Base-by-base conservation (phyloP, 1,284 basidiomycete genomes). In the Sporisorium sorghi region DNA sequence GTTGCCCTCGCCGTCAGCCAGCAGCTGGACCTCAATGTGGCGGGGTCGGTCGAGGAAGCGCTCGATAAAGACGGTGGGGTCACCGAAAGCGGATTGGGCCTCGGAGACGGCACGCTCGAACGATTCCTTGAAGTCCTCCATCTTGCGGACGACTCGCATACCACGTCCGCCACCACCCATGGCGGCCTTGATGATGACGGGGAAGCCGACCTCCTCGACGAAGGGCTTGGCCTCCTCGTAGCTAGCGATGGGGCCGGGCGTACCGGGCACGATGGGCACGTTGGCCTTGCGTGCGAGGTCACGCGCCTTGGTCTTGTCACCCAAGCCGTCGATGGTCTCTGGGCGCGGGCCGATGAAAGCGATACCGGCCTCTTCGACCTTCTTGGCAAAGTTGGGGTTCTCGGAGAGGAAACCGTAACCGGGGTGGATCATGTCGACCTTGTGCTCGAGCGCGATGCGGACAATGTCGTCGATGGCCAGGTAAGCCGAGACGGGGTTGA, bases 11-110 rank as follows among this genome's bases (percentile, higher is more conserved):
- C 99, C 97, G 87, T 99, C 97, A 51, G 97, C 97, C 47, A 99
- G 90, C 43, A 99, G 90, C 86, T 99, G 97, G n/a, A 99, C 97
- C 86, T 99, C 97, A 76, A 99, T 88, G 86, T 99, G 97, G 73
- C 97, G 92, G 42, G 97, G 97, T 78, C 93, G 91, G 32, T 95
- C 94, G 40, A 97, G 97, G 71, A 99, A 91, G 87, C 99, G 99
- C 97, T 99, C 99, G 87, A 99, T 93, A 86, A 99, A 99, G 82
- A 99, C 95, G 64, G 97, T 97, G 3, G 97, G 99, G 56, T 97
- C 96, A 93, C 84, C 28, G 78, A 99, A 99, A 32, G 97, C 94
- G 51, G 93, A 90, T 86, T 91, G 96, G 76, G 97, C 96, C 87
- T 99, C 97, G 79, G 90, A 91, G 74, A 94, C 93, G 11, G 97